These are phyloP conservation scores for Barnettozyma californica DNA, from an alignment of 805 yeast species.

Conservation along the genomic window DNA sequence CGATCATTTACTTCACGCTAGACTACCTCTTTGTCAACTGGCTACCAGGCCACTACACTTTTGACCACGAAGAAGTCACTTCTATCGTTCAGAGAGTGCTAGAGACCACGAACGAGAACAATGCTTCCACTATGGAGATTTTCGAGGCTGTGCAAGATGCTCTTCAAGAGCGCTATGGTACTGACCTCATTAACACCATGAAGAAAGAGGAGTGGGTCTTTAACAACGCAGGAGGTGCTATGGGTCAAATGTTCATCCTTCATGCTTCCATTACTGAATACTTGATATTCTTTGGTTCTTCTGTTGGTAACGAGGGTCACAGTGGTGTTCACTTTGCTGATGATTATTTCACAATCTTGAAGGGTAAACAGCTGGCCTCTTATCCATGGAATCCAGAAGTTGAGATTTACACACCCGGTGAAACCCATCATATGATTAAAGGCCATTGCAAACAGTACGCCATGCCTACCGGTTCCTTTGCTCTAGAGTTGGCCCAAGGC, in stretches of 20 bases:
- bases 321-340: conserved; percentile 95
- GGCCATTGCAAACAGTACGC: conserved; percentile 80
- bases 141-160: conserved; percentile 55
- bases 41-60: conserved; percentile 67
- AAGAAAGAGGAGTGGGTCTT: conserved; percentile 85
- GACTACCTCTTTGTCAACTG: conserved; percentile 47
- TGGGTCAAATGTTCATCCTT: conserved; percentile 92
- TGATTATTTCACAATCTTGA: conserved; percentile 88
- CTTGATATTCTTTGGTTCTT: conserved; percentile 87
- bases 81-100: conserved; percentile 51
- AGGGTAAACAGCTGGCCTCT: conserved; percentile 76
- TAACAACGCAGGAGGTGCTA: conserved; percentile 98
- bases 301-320: conserved; percentile 95
- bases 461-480: conserved; percentile 79
- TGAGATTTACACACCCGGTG: conserved; percentile 81
- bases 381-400: conserved; percentile 55
- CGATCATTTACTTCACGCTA: conserved; percentile 27
- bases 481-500: conserved; percentile 95
- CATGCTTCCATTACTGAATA: conserved; percentile 95
- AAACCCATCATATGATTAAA: conserved; percentile 69
- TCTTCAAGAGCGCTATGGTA: conserved; percentile 64
- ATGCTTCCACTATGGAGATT: conserved; percentile 53
- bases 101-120: conserved; percentile 40
- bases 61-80: conserved; percentile 62
- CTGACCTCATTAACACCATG: conserved; percentile 62